These are phyloP conservation scores for Beauveria sp. DNA, from an alignment of 2,329 filamentous ascomycete genomes.

Conservation along the genomic window DNA sequence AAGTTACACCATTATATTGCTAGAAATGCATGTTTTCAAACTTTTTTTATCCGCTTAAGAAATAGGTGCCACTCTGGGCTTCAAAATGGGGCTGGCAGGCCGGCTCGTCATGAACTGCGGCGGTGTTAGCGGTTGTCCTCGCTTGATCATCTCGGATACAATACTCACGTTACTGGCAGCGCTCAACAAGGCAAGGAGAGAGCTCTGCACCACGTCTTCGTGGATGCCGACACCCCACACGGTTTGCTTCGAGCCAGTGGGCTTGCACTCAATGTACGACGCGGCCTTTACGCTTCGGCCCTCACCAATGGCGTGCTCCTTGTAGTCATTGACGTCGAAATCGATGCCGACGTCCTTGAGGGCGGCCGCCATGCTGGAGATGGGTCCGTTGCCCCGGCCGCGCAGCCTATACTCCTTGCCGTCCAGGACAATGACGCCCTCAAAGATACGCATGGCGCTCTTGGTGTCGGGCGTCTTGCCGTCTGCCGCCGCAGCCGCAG, in stretches of 20 bases:
- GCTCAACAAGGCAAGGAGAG: slow-evolving; percentile 75
- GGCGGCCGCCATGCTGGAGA: slow-evolving; percentile 80
- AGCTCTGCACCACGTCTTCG: slow-evolving; percentile 85
- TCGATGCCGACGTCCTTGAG: slow-evolving; percentile 73
- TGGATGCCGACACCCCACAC: slow-evolving; percentile 92
- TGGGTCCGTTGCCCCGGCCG: slow-evolving; percentile 81
- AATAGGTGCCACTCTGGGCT: slow-evolving; percentile 2
- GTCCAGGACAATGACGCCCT: slow-evolving; percentile 77
- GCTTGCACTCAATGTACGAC: slow-evolving; percentile 85
- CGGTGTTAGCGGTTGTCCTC: not conserved
- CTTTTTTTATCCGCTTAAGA: not conserved
- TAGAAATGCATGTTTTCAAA: not conserved
- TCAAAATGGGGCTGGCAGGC: slow-evolving; percentile 1
- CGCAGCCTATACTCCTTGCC: slow-evolving; percentile 69
- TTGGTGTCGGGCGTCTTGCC: slow-evolving; percentile 70
- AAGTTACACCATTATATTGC: not conserved
- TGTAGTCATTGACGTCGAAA: slow-evolving; percentile 88
- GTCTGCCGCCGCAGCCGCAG: slow-evolving; percentile 63
- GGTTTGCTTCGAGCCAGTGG: slow-evolving; percentile 56
- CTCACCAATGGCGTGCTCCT: slow-evolving; percentile 84
- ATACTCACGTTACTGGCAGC: slow-evolving; percentile 76
- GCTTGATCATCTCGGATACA: not conserved
- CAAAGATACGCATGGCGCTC: slow-evolving; percentile 74
- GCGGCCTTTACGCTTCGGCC: slow-evolving; percentile 85
- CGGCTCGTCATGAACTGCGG: slow-evolving; percentile 3